Conservation (phyloP, 257 asterid genomes). For the Jacaranda mimosifolia region DNA sequence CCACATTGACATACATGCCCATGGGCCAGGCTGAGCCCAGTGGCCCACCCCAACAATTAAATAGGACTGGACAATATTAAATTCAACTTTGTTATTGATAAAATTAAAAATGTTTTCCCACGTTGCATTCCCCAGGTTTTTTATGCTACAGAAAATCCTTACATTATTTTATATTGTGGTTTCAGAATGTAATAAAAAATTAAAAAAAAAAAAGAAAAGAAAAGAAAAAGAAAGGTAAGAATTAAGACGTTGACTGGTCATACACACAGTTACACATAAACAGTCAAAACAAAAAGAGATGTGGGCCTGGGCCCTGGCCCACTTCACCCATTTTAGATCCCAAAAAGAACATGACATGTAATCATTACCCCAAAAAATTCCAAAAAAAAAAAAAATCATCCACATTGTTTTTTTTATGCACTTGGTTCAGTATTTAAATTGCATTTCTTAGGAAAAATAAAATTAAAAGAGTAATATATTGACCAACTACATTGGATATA, state of each 20-base stretch:
- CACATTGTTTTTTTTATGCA: neutral
- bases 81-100: neutral
- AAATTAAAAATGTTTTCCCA: conserved; percentile 2
- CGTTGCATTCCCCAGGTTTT: conserved; percentile 37
- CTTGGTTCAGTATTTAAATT: neutral
- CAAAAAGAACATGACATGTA: conserved; percentile 36
- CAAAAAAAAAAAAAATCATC: neutral
- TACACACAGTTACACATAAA: conserved; percentile 9
- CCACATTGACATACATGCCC: neutral
- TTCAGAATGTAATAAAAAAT: neutral
- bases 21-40: conserved; percentile 2
- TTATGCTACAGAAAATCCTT: conserved; percentile 25
- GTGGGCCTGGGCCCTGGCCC: conserved; percentile 42
- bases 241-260: conserved; percentile 40
- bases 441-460: neutral
- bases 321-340: conserved; percentile 38
- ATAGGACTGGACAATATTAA: conserved; percentile 11
- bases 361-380: conserved; percentile 25
- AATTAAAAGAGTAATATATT: neutral
- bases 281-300: conserved; percentile 35
- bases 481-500: too few relatives aligned
- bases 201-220: neutral
- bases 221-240: neutral
- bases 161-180: neutral
- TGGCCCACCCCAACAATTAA: neutral